Evolutionary conservation across 2,329 filamentous ascomycete species (phyloP).

Genomic region (Cladosporium phlei): DNA sequence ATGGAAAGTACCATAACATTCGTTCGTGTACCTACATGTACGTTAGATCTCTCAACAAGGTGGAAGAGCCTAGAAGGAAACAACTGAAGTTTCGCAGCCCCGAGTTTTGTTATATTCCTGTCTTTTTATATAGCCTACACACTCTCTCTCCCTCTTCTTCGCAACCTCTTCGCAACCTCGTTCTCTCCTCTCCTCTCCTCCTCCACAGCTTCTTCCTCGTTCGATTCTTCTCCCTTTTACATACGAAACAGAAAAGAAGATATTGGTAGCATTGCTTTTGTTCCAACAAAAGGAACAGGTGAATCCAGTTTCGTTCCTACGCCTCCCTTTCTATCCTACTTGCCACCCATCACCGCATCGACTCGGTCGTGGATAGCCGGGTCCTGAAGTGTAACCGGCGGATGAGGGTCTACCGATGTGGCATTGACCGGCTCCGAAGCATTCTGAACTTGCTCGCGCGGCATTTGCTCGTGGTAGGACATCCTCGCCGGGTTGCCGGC

Average conservation of each 20-base stretch:
- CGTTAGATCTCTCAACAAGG: no score
- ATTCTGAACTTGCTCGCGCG: background rate
- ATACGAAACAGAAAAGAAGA: slow-evolving; percentile 3
- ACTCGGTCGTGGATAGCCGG: slow-evolving; percentile 1
- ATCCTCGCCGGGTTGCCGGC: background rate
- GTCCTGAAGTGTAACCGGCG: background rate
- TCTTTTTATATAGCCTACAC: no score
- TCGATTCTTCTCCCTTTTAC: background rate
- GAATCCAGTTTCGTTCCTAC: background rate
- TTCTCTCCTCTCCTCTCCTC: background rate
- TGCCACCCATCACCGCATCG: slow-evolving; percentile 6
- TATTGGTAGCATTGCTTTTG: slow-evolving; percentile 8
- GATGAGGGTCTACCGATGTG: background rate
- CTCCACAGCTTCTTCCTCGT: background rate
- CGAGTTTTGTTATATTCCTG: no score
- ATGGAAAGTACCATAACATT: no score
- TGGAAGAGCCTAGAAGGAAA: no score
- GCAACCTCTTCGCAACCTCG: background rate
- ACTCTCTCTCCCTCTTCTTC: background rate
- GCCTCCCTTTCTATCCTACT: background rate
- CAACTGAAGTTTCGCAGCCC: no score
- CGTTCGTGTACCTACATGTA: no score
- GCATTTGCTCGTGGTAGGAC: background rate
- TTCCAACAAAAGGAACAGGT: no score
- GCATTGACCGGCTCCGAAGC: background rate